Evolutionary conservation across 2,329 filamentous ascomycete species (phyloP).

Genomic region (Dactylellina sp.): DNA sequence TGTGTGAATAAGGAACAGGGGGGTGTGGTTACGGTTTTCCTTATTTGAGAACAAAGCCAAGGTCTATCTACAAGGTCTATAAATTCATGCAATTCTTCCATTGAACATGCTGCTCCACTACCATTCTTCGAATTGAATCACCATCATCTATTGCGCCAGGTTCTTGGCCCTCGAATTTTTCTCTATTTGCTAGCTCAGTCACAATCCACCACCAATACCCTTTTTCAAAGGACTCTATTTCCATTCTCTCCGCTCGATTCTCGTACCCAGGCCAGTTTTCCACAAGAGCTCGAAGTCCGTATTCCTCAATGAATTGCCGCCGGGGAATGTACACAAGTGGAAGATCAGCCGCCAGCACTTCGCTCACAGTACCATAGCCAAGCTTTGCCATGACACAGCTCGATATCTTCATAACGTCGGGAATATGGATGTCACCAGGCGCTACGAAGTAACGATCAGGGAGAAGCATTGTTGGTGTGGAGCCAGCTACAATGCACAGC

Average conservation of each 20-base stretch:
- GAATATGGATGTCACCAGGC: constrained; percentile 42
- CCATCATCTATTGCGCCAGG: constrained; percentile 24
- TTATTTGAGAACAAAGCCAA: no score
- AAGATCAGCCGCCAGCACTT: constrained; percentile 42
- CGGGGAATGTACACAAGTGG: constrained; percentile 45
- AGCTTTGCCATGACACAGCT: constrained; percentile 55
- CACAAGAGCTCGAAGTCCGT: constrained; percentile 39
- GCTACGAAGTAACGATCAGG: constrained; percentile 49
- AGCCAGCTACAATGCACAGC: constrained; percentile 45
- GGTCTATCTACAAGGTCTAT: no score
- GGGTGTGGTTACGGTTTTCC: no score
- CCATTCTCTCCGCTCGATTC: constrained; percentile 37
- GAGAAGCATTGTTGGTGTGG: constrained; percentile 42
- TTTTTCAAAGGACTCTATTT: constrained; percentile 43
- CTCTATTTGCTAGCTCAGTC: constrained; percentile 34
- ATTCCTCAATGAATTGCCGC: constrained; percentile 48
- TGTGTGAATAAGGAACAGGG: no score
- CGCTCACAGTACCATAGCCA: constrained; percentile 47
- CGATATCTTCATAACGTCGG: constrained; percentile 50
- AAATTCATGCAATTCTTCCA: constrained; percentile 15
- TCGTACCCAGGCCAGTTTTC: constrained; percentile 43
- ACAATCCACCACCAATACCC: constrained; percentile 49
- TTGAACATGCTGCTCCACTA: constrained; percentile 15
- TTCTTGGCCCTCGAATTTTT: constrained; percentile 11
- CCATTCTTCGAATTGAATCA: constrained; percentile 30